Evolutionary conservation across 371 early-diverging fungal species (phyloP), one percentile per base, ranked within the genome.

Genomic region (Zancudomyces culisetae): DNA sequence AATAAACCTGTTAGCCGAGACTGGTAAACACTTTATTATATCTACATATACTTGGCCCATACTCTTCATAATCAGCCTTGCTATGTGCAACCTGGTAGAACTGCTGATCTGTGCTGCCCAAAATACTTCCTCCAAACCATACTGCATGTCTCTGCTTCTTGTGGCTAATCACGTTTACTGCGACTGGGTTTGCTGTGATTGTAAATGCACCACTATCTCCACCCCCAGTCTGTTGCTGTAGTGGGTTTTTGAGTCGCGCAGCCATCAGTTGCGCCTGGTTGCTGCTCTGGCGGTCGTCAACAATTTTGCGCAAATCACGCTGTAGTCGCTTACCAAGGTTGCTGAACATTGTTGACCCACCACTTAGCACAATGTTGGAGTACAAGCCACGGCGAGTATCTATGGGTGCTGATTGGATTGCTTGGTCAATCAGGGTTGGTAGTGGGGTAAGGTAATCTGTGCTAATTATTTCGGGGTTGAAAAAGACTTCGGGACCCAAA

Each of bases 311-410:
- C 56, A 96, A 87, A 60, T 96, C 95, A 50, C 93, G 78, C 65
- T 94, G 87, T 51, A 96, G 75, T 59, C 97, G 82, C 69, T 83
- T 81, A 57, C 83, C 86, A 70, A 96, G 92, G 69, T 87, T 90
- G 60, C 92, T 92, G 71, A 83, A 96, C 90, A 96, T 92, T 49
- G 97, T 96, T 15, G 94, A 93, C 21, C 97, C 97, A 57, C 97
- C 97, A 26, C 93, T 92, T 24, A 96, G 72, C 10, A 96, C 97
- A 73, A 96, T 93, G 66, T 96, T 94, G 83, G 18, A 27, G 76
- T 94, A 96, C 23, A 96, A 75, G 27, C 97, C 97, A 60, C 95
- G 77, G 51, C 97, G 80, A 27, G 85, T 87, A 72, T 96, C 97
- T 57, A 96, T 93, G 26, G 97, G 97, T 56, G 91, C 87, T 45